These are phyloP conservation scores for carrot (Daucus carota) DNA, from an alignment of 129 eudicot genomes.

Conservation along the genomic window DH1_v3.0 NC_030388.2:21063001-21063500, in stretches of 20 bases:
- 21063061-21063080: not conserved
- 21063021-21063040: not conserved
- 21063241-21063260: constrained; percentile 1
- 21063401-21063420: constrained; percentile 66
- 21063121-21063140: constrained; percentile 90
- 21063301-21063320: constrained; percentile 69
- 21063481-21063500: constrained; percentile 59
- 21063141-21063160: constrained; percentile 86
- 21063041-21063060: not conserved
- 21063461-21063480: constrained; percentile 86
- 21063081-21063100: constrained; percentile 43
- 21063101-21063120: constrained; percentile 68
- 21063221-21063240: not conserved
- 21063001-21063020: not conserved
- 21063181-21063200: constrained; percentile 68
- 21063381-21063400: constrained; percentile 74
- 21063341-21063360: constrained; percentile 57
- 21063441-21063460: constrained; percentile 55
- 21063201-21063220: constrained; percentile 55
- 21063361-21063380: constrained; percentile 72
- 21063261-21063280: not conserved
- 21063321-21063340: constrained; percentile 77
- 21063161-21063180: constrained; percentile 77
- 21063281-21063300: constrained; percentile 54
- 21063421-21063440: constrained; percentile 82